Conservation (phyloP, 345 rosid species). For the Cardamine resedifolia region DNA sequence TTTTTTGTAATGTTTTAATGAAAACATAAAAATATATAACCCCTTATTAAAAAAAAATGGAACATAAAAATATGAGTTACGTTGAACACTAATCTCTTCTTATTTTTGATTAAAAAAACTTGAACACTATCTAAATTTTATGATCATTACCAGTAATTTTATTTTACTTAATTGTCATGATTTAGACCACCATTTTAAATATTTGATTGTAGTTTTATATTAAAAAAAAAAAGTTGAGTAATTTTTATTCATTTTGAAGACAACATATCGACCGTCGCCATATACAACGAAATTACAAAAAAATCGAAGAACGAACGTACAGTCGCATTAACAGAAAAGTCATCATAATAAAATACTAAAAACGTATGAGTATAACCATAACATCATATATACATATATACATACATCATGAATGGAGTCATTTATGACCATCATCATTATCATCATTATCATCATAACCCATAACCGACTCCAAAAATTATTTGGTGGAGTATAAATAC, state of each 20-base stretch:
- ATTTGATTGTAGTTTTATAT: no score
- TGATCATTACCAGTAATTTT: not conserved
- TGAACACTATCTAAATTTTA: no score
- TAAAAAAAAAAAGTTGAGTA: not conserved
- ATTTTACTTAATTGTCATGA: not conserved
- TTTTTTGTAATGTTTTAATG: not conserved
- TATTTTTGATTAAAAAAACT: no score
- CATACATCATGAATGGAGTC: not conserved
- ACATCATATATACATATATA: not conserved
- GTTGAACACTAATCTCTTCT: no score
- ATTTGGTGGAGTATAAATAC: slow-evolving; percentile 30
- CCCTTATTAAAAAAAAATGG: no score
- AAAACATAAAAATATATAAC: not conserved
- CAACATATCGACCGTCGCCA: not conserved
- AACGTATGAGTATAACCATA: not conserved
- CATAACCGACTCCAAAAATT: slow-evolving; percentile 10
- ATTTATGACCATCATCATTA: slow-evolving; percentile 3
- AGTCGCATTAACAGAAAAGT: not conserved
- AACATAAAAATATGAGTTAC: no score
- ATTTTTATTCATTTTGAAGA: not conserved
- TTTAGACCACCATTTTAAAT: not conserved
- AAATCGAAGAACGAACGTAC: not conserved
- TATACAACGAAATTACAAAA: not conserved
- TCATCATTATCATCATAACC: slow-evolving; percentile 8
- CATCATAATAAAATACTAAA: not conserved